A percentile compares a stretch with the other conserved stretches of the same genome.
phyloP scores from a whole-genome alignment of 2,329 filamentous ascomycete species.

The Sporothrix sp. region DNA sequence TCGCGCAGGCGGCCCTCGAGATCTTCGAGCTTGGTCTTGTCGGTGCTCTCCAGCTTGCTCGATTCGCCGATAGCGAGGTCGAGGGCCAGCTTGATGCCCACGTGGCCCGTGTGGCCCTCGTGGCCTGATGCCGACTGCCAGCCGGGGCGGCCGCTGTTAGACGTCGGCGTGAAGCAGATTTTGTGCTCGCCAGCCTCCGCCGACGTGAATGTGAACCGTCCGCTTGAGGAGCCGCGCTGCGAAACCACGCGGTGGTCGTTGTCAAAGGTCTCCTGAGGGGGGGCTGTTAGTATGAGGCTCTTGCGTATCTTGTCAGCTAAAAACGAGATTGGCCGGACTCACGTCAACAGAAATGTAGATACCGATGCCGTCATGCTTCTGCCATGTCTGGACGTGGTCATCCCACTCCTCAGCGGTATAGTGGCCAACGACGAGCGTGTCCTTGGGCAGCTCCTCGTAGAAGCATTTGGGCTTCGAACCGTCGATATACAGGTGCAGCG shows the following conservation, averaged over 20 bases:
- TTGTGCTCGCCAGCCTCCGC: slow-evolving; percentile 92
- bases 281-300: neutral
- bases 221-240: slow-evolving; percentile 63
- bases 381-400: slow-evolving; percentile 56
- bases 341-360: slow-evolving; percentile 85
- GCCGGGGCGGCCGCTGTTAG: slow-evolving; percentile 55
- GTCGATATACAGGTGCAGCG: slow-evolving; percentile 94
- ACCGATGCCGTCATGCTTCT: slow-evolving; percentile 62
- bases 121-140: slow-evolving; percentile 53
- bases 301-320: neutral
- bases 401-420: slow-evolving; percentile 82
- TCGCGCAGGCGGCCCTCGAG: slow-evolving; percentile 83
- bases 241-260: slow-evolving; percentile 93
- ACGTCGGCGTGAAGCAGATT: slow-evolving; percentile 84
- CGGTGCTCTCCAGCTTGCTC: slow-evolving; percentile 82
- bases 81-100: slow-evolving; percentile 72
- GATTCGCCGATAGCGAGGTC: slow-evolving; percentile 94
- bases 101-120: slow-evolving; percentile 39
- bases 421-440: slow-evolving; percentile 89
- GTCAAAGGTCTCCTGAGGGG: slow-evolving; percentile 73
- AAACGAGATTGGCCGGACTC: no score
- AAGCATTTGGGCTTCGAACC: slow-evolving; percentile 83
- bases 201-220: slow-evolving; percentile 91
- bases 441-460: slow-evolving; percentile 95
- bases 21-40: slow-evolving; percentile 87